A percentile compares a stretch with the other conserved stretches of the same genome.
phyloP scores from a whole-genome alignment of 345 rosid species.

The Gossypioides kirkii region DNA sequence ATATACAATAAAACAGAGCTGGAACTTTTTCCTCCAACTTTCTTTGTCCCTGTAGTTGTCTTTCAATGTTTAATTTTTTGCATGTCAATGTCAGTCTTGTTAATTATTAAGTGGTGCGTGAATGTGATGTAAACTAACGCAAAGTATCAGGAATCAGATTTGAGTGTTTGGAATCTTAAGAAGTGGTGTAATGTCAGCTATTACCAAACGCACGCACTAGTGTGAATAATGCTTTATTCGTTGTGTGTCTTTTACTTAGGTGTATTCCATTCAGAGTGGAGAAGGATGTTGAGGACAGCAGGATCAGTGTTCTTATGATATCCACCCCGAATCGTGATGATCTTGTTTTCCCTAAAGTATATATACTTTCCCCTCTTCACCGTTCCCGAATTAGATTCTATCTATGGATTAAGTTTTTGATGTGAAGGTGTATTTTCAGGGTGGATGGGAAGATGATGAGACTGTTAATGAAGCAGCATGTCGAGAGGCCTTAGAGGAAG shows the following conservation, averaged over 20 bases:
- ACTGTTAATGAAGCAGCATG: constrained; percentile 77
- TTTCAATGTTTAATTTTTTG: not conserved
- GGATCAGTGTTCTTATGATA: constrained; percentile 44
- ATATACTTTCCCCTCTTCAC: not conserved
- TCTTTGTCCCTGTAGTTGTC: not conserved
- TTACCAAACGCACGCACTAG: not conserved
- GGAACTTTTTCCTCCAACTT: constrained; percentile 1
- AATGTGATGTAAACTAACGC: not conserved
- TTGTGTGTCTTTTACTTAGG: constrained; percentile 17
- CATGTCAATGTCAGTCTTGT: too few relatives aligned
- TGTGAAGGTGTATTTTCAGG: constrained; percentile 33
- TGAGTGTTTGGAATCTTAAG: not conserved
- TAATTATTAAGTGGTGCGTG: too few relatives aligned
- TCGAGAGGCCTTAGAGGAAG: constrained; percentile 94
- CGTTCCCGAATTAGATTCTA: not conserved
- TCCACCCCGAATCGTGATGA: constrained; percentile 49
- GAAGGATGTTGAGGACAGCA: constrained; percentile 22
- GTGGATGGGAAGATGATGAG: constrained; percentile 99
- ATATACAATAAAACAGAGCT: not conserved
- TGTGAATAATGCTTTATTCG: too few relatives aligned
- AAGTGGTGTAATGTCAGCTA: not conserved
- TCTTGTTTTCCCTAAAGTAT: constrained; percentile 55
- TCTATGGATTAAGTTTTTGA: not conserved
- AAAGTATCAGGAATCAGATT: not conserved
- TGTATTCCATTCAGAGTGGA: constrained; percentile 42